Evolutionary conservation across 148 eudicot species (phyloP), one percentile per base, ranked within the genome.

Genomic region (Fagopyrum homotropicum): DNA sequence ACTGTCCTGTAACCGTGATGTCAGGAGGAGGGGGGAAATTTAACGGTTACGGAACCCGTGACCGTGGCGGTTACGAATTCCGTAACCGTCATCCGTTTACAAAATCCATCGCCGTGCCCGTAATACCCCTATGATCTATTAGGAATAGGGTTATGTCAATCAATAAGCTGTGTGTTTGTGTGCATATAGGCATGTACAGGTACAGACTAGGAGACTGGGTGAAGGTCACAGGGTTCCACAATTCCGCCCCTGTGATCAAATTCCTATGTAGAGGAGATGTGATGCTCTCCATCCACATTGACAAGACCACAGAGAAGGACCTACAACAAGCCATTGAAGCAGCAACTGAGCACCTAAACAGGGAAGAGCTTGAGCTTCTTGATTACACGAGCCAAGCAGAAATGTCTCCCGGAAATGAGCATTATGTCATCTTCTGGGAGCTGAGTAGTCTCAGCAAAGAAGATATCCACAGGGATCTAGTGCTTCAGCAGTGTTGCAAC

Each of bases 221-320:
- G 6, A 85, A 86, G 80, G 86, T 89, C 5, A 70, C 47, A 55
- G 84, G 88, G 9, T 89, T 89, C 79, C 86, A 88, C 81, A 89
- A 89, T 79, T 72, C 85, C 4, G 86, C 94, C n/a, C 94, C 94
- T 2, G 85, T 84, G 60, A 88, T 89, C 75, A 82, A 86, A 52
- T 89, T 81, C 68, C 59, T 89, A 9, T 89, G 94, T 77, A 60
- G 91, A 45, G 79, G 85, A 44, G 88, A 88, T 69, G 84, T 88
- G 46, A 74, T 89, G 43, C 87, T 86, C 57, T 81, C 74, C 59
- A 81, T 89, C 48, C 88, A 89, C 83, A 82, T 89, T 4, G 94
- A 89, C 88, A 89, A 89, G 81, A 89, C 81, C 87, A 89, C 94
- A 0, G 94, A 89, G 78, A 86, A 83, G 46, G 94, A 89, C 59